phyloP scores from a whole-genome alignment of 169 alveolate species.

The Babesia microti region DNA sequence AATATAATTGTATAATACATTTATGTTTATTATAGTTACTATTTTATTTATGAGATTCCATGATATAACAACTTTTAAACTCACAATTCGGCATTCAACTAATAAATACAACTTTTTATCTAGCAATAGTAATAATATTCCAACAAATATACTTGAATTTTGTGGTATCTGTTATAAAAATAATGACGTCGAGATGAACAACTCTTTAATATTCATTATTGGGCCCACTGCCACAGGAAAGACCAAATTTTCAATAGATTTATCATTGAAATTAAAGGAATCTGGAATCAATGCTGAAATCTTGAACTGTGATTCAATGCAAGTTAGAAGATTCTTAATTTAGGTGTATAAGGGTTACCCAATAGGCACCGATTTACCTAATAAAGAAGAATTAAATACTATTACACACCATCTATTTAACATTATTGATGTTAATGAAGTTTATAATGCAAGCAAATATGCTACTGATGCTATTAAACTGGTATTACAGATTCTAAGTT shows the following conservation, averaged over 20 bases:
- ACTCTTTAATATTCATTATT: conserved; percentile 34
- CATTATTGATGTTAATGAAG: conserved; percentile 32
- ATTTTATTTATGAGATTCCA: conserved; percentile 3
- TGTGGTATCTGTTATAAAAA: no score
- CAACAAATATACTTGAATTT: no score
- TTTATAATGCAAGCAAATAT: conserved; percentile 44
- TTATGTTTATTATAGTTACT: not conserved
- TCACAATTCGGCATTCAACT: no score
- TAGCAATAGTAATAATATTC: no score
- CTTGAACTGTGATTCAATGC: conserved; percentile 62
- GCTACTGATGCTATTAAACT: conserved; percentile 19
- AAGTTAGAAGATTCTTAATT: conserved; percentile 12
- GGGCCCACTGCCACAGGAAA: conserved; percentile 65
- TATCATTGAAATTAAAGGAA: conserved; percentile 29
- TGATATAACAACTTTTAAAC: no score
- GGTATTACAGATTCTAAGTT: conserved; percentile 10
- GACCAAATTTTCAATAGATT: conserved; percentile 50
- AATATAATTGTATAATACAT: not conserved
- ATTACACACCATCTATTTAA: conserved; percentile 53
- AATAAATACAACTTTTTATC: no score
- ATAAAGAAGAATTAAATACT: conserved; percentile 31
- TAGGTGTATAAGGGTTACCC: conserved; percentile 49
- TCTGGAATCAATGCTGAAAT: conserved; percentile 45
- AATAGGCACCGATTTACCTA: conserved; percentile 55
- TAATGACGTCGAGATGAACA: not conserved